A percentile compares a stretch with the other conserved stretches of the same genome.
These are phyloP conservation scores for Phytomonas francai DNA, from an alignment of 208 protist species.

Conservation along the genomic window DNA sequence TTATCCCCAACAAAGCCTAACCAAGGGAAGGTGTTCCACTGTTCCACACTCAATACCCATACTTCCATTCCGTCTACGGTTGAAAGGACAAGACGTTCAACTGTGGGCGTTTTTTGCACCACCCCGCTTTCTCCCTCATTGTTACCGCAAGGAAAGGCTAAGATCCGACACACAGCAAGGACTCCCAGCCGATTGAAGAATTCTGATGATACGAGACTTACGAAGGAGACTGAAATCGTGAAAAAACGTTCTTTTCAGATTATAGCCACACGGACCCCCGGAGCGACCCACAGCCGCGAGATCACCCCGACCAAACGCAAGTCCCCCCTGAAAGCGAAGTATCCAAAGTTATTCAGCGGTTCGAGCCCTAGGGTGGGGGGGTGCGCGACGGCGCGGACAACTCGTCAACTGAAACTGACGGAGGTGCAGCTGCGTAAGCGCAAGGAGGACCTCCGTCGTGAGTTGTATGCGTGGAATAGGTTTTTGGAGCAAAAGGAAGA, in stretches of 20 bases:
- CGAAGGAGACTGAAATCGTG: neutral
- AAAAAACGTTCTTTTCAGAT: neutral
- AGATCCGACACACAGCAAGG: no score
- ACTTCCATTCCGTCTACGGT: neutral
- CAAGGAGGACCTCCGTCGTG: conserved; percentile 52
- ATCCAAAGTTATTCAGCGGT: neutral
- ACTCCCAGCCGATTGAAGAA: neutral
- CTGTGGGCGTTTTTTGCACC: neutral
- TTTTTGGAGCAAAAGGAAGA: conserved; percentile 29
- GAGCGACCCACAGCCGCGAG: neutral
- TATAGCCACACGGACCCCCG: neutral
- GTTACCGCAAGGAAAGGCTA: neutral
- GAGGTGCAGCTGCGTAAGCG: neutral
- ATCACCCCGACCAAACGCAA: neutral
- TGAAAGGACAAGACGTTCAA: neutral
- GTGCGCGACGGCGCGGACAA: neutral
- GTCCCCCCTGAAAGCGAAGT: neutral
- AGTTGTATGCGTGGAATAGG: conserved; percentile 82
- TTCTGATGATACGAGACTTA: neutral
- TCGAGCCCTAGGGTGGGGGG: neutral
- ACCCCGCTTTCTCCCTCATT: neutral
- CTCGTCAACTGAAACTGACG: neutral
- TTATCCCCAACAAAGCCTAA: neutral
- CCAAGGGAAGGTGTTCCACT: neutral
- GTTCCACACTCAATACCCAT: neutral